phyloP scores from a whole-genome alignment of 1,284 basidiomycete species.

The Puccinia hordei region DNA sequence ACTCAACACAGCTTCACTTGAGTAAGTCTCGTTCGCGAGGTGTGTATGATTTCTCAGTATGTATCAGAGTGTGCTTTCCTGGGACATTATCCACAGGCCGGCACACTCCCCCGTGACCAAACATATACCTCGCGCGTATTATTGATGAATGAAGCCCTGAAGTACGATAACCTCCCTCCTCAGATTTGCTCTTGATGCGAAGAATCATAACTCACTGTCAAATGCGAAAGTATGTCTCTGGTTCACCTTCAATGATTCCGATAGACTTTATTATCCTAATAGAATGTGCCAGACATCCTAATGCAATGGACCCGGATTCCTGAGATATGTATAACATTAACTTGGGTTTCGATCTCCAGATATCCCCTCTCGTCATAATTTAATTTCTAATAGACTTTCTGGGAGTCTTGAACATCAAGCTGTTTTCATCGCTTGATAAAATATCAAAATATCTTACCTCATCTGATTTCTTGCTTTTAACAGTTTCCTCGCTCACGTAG shows the following conservation, averaged over 20 bases:
- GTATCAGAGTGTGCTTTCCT: background rate
- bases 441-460: background rate
- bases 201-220: background rate
- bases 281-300: background rate
- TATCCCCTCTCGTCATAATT: background rate
- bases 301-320: background rate
- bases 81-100: background rate
- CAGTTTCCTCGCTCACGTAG: slow-evolving; percentile 9
- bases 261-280: background rate
- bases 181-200: background rate
- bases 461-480: slow-evolving; percentile 9
- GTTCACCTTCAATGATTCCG: background rate
- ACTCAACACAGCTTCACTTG: background rate
- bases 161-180: too few relatives aligned
- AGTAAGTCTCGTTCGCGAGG: background rate
- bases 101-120: too few relatives aligned
- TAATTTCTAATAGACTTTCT: background rate
- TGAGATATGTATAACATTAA: too few relatives aligned
- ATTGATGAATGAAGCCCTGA: background rate
- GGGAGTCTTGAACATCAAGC: slow-evolving; percentile 9
- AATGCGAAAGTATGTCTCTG: background rate
- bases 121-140: background rate
- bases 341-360: slow-evolving; percentile 18
- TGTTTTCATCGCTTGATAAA: background rate
- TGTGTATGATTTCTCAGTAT: background rate